Base-by-base conservation (phyloP, 1,284 basidiomycete species). In the Takashimella koratensis region DNA sequence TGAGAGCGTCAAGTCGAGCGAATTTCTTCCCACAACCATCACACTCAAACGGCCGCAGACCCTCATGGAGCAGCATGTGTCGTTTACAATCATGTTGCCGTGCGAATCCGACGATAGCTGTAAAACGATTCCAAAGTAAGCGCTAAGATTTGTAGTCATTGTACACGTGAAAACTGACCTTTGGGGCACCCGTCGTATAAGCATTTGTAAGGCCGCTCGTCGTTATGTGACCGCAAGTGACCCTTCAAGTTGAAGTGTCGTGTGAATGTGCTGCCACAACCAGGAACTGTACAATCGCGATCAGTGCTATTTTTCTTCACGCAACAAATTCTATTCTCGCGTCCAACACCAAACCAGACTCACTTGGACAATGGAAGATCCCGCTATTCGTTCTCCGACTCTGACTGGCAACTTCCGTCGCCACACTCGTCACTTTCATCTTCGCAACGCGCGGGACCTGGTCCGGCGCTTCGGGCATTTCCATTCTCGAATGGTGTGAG, bases 61-160 rank as follows among this genome's bases (percentile, higher is more conserved):
- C 84, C 45, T 87, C 85, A 70, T 97, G 93, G 20, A 95, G 79
- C 8, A 87, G 86, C 77, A 91, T 88, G 72, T 93, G 91, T 62
- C 79, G 89, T 84, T 95, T 95, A 86, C 92, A 95, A 74, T 97
- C 93, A 74, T 96, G 92, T 72, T 93, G 90, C 45, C 93, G 83
- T 30, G 93, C 93, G 70, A 96, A 96, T 22, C 90, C 74, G 4
- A 72, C 61, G 12, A 63, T 63, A 10, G 70, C 63, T 64, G 46
- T 41, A n/a, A n/a, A n/a, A n/a, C n/a, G n/a, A n/a, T n/a, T n/a
- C n/a, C n/a, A 36, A 36, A 36, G 20, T 45, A 11, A 45, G 20
- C 19, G 19, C 24, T 25, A 22, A 13, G 5, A 19, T 24, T 26
- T 8, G 42, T 43, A 5, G 8, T 6, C 42, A 21, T 43, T n/a